These are phyloP conservation scores for Beauveria bassiana DNA, from an alignment of 2,329 filamentous ascomycete genomes.

Conservation along the genomic window DNA sequence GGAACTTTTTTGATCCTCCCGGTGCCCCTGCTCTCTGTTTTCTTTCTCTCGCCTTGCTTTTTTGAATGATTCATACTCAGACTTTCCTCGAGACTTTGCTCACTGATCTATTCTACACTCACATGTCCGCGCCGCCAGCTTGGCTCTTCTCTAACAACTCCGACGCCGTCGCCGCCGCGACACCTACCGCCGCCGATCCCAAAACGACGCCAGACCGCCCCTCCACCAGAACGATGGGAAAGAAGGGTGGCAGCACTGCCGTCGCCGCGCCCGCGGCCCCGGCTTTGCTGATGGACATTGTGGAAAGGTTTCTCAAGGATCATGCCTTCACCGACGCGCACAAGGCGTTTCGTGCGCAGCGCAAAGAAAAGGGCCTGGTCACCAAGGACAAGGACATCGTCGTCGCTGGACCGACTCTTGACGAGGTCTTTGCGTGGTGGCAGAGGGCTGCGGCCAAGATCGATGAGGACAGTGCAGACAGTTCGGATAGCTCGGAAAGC, in stretches of 20 bases:
- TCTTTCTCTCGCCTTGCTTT: neutral
- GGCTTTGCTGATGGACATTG: conserved; percentile 55
- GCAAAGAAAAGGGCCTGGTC: conserved; percentile 44
- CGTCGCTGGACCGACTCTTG: conserved; percentile 27
- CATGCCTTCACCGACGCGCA: conserved; percentile 57
- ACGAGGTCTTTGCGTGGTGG: conserved; percentile 45
- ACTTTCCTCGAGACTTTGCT: too few species aligned
- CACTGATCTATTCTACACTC: neutral
- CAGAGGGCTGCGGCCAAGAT: conserved; percentile 26
- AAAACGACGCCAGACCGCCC: conserved; percentile 2
- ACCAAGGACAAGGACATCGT: conserved; percentile 16
- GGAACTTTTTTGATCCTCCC: neutral
- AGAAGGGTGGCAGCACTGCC: conserved; percentile 22
- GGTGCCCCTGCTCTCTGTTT: neutral
- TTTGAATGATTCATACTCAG: neutral
- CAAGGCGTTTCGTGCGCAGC: conserved; percentile 32
- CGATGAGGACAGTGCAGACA: conserved; percentile 14
- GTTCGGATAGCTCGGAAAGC: conserved; percentile 17
- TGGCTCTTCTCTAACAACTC: conserved; percentile 39
- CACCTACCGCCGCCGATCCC: conserved; percentile 11
- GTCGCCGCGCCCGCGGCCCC: conserved; percentile 33
- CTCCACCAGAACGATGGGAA: conserved; percentile 26
- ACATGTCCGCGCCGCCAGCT: conserved; percentile 31
- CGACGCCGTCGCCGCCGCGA: conserved; percentile 18
- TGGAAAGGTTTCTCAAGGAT: conserved; percentile 58